Percentiles rank a stretch among this genome's conserved stretches.
Conservation (phyloP, 2,329 filamentous ascomycete species). For the Amauroascus verrucosus region DNA sequence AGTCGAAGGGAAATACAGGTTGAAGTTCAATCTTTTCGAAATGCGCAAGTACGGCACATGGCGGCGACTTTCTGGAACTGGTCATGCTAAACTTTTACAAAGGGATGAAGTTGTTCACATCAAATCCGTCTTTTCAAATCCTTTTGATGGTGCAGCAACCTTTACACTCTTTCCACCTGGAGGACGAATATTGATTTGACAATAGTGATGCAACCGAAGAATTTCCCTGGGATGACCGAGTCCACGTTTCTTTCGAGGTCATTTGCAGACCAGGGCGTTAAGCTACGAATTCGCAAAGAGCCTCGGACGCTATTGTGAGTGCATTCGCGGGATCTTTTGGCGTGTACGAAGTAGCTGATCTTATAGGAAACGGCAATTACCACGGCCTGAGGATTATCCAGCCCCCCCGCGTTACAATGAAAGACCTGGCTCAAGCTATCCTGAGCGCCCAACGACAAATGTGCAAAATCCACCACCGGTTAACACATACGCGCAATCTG, state of each 20-base stretch:
- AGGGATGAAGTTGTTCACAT: conserved; percentile 42
- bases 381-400: conserved; percentile 32
- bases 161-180: too few relatives aligned
- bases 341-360: conserved; percentile 15
- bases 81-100: conserved; percentile 1
- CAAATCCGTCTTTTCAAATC: conserved; percentile 49
- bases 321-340: background rate
- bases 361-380: conserved; percentile 30
- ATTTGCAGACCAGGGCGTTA: conserved; percentile 79
- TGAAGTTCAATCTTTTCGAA: conserved; percentile 71
- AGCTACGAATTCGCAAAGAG: conserved; percentile 72
- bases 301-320: conserved; percentile 46
- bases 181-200: background rate
- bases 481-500: background rate
- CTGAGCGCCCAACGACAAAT: background rate
- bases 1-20: conserved; percentile 58
- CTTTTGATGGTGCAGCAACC: conserved; percentile 54
- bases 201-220: conserved; percentile 45
- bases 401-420: conserved; percentile 12
- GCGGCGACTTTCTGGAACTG: background rate
- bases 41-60: conserved; percentile 46
- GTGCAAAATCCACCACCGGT: background rate
- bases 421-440: background rate
- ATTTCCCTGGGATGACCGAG: conserved; percentile 68
- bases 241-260: conserved; percentile 71